Conservation (phyloP, 2,329 filamentous ascomycete genomes). For the Trichophyton mentagrophytes region DNA sequence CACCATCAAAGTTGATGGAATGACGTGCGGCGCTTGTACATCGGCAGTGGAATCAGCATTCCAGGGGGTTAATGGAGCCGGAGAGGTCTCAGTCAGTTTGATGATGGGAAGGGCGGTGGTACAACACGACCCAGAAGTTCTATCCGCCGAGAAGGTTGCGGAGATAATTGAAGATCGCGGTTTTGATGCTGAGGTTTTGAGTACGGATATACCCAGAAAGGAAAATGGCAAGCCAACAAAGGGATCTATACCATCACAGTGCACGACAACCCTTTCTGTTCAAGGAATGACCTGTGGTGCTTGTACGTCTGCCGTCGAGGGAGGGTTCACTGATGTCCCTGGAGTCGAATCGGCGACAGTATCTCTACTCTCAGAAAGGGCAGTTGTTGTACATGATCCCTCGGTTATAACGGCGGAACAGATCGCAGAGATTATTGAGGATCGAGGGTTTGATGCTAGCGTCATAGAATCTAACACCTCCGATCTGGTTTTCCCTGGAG, state of each 20-base stretch:
- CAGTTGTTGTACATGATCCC: conserved; percentile 70
- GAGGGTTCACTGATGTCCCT: conserved; percentile 60
- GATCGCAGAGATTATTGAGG: conserved; percentile 39
- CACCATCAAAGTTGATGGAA: conserved; percentile 80
- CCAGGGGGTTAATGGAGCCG: conserved; percentile 65
- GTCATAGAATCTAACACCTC: conserved; percentile 56
- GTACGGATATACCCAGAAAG: conserved; percentile 57
- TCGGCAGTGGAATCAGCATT: conserved; percentile 91
- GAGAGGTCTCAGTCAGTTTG: conserved; percentile 78
- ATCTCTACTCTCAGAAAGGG: conserved; percentile 69
- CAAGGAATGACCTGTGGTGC: conserved; percentile 88
- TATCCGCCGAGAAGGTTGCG: conserved; percentile 62
- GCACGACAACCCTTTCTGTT: conserved; percentile 64
- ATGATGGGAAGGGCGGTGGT: conserved; percentile 94
- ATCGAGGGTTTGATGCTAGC: conserved; percentile 38
- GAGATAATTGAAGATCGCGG: conserved; percentile 85
- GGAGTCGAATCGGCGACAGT: conserved; percentile 69
- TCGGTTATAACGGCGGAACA: conserved; percentile 37
- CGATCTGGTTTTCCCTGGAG: conserved; percentile 16
- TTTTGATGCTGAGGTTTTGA: conserved; percentile 82
- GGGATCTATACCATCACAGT: conserved; percentile 23
- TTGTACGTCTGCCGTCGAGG: conserved; percentile 74
- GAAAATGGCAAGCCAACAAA: conserved; percentile 29
- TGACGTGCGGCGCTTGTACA: conserved; percentile 80
- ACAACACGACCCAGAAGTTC: conserved; percentile 65